A percentile compares a stretch with the other conserved stretches of the same genome.
These are phyloP conservation scores for Vigna hirtella DNA, from an alignment of 306 rosid species.

Conservation along the genomic window DNA sequence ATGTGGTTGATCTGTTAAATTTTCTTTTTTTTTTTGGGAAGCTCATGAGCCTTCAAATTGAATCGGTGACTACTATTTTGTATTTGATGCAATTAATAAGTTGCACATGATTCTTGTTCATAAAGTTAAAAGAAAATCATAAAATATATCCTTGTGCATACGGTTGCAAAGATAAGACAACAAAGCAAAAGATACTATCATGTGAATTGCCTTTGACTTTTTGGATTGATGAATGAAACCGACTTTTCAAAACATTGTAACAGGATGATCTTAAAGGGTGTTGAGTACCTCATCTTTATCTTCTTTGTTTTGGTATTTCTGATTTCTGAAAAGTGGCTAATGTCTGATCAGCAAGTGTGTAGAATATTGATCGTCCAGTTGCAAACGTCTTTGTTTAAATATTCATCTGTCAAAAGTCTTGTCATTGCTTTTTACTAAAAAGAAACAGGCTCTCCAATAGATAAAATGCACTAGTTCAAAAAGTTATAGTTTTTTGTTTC, in stretches of 20 bases:
- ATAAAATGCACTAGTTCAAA: not conserved
- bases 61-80: not conserved
- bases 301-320: not conserved
- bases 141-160: conserved; percentile 16
- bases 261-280: not conserved
- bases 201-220: conserved; percentile 46
- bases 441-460: not conserved
- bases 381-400: not conserved
- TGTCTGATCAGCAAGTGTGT: conserved; percentile 10
- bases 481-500: not conserved
- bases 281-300: not conserved
- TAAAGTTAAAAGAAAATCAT: conserved; percentile 7
- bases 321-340: not conserved
- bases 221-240: conserved; percentile 25
- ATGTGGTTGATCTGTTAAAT: not conserved
- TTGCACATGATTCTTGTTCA: conserved; percentile 22
- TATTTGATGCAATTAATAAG: conserved; percentile 17
- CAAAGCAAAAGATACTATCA: conserved; percentile 41
- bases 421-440: not conserved
- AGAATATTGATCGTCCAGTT: not conserved
- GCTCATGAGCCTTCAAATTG: not conserved
- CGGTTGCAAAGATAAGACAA: conserved; percentile 23
- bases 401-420: conserved; percentile 5
- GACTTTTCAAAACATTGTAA: conserved; percentile 2
- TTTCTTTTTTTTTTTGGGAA: not conserved